Evolutionary conservation across 305 asterid genomes (phyloP), one percentile per base, ranked within the genome.

Genomic region (Solanum aculeatissimum): DNA sequence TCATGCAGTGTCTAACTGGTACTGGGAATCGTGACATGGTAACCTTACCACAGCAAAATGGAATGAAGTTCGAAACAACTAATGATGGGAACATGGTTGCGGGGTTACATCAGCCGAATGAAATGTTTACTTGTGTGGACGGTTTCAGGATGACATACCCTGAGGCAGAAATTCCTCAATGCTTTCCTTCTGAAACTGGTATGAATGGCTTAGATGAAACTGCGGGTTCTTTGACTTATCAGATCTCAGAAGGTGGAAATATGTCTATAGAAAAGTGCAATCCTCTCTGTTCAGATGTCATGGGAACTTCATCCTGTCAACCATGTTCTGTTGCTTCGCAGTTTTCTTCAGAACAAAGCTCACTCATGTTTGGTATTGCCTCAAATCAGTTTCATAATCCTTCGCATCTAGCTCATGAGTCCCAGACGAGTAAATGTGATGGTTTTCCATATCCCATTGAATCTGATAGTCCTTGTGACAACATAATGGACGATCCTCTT

Each of bases 1-100:
- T 91, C 88, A 51, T 91, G 90, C 87, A 93, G 80, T 89, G 91
- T 88, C 81, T 88, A 74, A 86, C 83, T 81, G 87, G 91, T 84
- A 88, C 80, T 82, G 89, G 87, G 55, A 83, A 88, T 85, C 90
- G 86, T 54, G 93, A 89, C 80, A 68, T 85, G 21, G 86, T 68
- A 57, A 77, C 91, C 84, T 91, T 91, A 63, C 89, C 83, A 54
- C 81, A 58, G 32, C 88, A 89, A 70, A 81, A 66, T 58, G 80
- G 87, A 55, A 63, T 87, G 75, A 86, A 82, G 47, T 77, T 77
- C 16, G 85, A 80, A 72, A 83, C 43, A 19, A 83, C 85, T 66
- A 83, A 85, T 54, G 63, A 75, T 68, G 85, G 84, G 47, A 83
- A 60, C 85, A 88, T 87, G 86, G 86, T 83, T 81, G 60, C 54